Evolutionary conservation across 441 rosid genomes (phyloP), one percentile per base, ranked within the genome.

Genomic region (Arabidopsis hybrid): DNA sequence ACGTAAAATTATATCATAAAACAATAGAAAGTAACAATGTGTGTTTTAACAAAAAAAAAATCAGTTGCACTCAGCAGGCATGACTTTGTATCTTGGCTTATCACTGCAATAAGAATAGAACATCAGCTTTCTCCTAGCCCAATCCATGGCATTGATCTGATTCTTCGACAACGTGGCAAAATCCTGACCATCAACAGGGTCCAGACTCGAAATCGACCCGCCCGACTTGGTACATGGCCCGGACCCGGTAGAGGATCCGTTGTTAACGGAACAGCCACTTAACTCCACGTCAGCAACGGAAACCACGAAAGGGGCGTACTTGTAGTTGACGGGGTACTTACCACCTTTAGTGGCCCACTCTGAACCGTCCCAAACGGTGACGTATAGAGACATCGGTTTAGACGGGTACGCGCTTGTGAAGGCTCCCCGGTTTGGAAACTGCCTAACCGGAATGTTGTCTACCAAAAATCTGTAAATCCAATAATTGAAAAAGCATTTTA

Each of bases 281-380:
- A 89, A 74, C 67, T 84, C 80, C 66, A 83, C 75, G 53, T 89
- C 89, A 10, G 89, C 64, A 52, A 95, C 10, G 13, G 95, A 90
- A 46, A 81, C 88, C 29, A 86, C 84, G 71, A 90, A 95, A 6
- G 97, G 97, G 7, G 84, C 88, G 55, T 92, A 84, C 67, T 83
- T 83, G 75, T 94, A 90, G 80, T 92, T 87, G 12, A 92, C 97
- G 0, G 97, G 93, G 79, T 92, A 90, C 74, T 92, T 94, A 51
- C 99, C 99, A 43, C 97, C 99, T 59, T 90, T 85, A 4, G 99
- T 92, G 50, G 99, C 99, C 99, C 99, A 95, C 6, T 89, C 82
- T 11, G 99, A 95, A 9, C 93, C 99, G 62, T 95, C 99, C 97
- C 99, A 95, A 56, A 95, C 85, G 4, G 97, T 88, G 32, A 87